phyloP scores from a whole-genome alignment of 768 basidiomycete species.

The Podaxis sp. region DNA sequence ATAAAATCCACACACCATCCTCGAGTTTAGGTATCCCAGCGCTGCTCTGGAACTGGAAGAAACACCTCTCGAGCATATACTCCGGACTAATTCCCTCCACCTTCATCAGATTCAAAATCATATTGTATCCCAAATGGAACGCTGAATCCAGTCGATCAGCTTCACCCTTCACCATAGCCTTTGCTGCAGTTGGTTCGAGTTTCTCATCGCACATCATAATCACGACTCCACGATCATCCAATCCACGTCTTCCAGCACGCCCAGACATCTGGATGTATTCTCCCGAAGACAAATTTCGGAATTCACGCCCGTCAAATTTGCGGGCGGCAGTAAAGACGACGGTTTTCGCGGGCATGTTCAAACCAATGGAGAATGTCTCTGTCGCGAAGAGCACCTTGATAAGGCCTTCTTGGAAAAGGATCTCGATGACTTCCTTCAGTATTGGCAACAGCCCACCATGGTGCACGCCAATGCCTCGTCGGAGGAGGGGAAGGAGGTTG shows the following conservation, averaged over 20 bases:
- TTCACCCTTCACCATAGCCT: conserved; percentile 97
- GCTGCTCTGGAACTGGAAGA: conserved; percentile 97
- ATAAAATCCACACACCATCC: conserved; percentile 52
- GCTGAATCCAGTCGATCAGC: conserved; percentile 96
- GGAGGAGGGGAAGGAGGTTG: conserved; percentile 87
- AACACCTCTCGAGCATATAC: conserved; percentile 95
- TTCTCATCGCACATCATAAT: conserved; percentile 99
- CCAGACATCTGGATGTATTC: conserved; percentile 99
- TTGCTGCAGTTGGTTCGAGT: conserved; percentile 86
- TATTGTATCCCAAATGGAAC: conserved; percentile 98
- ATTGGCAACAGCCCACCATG: conserved; percentile 97
- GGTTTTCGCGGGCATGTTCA: conserved; percentile 99
- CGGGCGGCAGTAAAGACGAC: conserved; percentile 95
- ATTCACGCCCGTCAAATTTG: conserved; percentile 95
- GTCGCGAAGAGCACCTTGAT: conserved; percentile 99
- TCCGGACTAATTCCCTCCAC: conserved; percentile 98
- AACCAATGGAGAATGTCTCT: conserved; percentile 95
- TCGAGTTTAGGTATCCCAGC: conserved; percentile 84
- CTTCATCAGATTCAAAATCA: conserved; percentile 97
- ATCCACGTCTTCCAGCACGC: conserved; percentile 91
- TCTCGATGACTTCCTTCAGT: conserved; percentile 98
- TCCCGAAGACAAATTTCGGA: conserved; percentile 87
- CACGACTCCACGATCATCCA: conserved; percentile 98
- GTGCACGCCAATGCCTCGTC: conserved; percentile 96
- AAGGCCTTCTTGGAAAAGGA: conserved; percentile 95